A percentile compares a stretch with the other conserved stretches of the same genome.
phyloP scores from a whole-genome alignment of 2,329 filamentous ascomycete species.

The Rhynchosporium graminicola region DNA sequence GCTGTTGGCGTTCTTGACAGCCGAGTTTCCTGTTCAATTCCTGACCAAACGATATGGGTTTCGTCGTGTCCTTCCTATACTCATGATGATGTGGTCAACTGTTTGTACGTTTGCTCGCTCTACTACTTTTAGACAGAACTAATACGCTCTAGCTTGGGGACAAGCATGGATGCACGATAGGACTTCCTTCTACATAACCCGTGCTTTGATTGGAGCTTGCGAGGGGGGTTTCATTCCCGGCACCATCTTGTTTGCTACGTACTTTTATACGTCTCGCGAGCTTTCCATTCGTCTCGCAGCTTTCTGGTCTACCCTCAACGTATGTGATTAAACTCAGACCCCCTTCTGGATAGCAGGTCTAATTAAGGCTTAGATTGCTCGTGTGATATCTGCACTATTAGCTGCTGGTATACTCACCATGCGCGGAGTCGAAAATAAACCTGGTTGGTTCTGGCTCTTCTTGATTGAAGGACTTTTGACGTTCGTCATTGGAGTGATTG shows the following conservation, averaged over 20 bases:
- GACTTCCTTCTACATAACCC: slow-evolving; percentile 51
- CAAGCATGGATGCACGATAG: slow-evolving; percentile 54
- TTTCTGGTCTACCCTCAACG: slow-evolving; percentile 62
- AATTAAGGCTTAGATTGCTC: slow-evolving; percentile 30
- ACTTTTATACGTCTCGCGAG: slow-evolving; percentile 72
- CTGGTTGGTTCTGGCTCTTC: slow-evolving; percentile 61
- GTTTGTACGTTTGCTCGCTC: background rate
- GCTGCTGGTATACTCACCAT: slow-evolving; percentile 59
- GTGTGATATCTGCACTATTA: slow-evolving; percentile 41
- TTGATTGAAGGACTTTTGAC: slow-evolving; percentile 41
- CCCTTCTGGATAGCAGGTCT: slow-evolving; percentile 41
- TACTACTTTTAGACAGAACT: background rate
- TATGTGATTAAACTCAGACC: slow-evolving; percentile 43
- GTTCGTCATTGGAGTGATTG: slow-evolving; percentile 30
- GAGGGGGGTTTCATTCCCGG: slow-evolving; percentile 61
- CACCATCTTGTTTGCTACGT: slow-evolving; percentile 66
- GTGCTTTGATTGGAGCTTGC: slow-evolving; percentile 54
- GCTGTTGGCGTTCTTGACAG: slow-evolving; percentile 53
- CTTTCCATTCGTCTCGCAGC: slow-evolving; percentile 65
- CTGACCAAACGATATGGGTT: slow-evolving; percentile 60
- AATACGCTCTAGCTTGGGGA: slow-evolving; percentile 41
- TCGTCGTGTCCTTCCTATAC: slow-evolving; percentile 54
- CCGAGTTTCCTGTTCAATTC: slow-evolving; percentile 60
- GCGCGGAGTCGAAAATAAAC: slow-evolving; percentile 51
- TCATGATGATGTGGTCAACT: slow-evolving; percentile 53